A percentile compares a stretch with the other conserved stretches of the same genome.
phyloP scores from a whole-genome alignment of 148 eudicot species.

The Fagopyrum homotropicum region DNA sequence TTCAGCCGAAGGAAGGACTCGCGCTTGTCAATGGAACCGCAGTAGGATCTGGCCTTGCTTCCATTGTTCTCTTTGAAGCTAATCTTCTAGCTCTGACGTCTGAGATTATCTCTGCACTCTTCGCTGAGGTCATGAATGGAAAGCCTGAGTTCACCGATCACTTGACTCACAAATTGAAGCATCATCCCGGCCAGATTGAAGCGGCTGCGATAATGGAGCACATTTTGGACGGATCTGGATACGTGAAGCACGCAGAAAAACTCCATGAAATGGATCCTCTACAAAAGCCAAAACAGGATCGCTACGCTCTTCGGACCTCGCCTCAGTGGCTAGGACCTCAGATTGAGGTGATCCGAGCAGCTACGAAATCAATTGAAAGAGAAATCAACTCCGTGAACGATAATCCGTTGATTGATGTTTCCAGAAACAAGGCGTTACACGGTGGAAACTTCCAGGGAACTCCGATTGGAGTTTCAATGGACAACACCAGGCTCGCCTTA shows the following conservation, averaged over 20 bases:
- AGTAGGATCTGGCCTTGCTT: slow-evolving; percentile 13
- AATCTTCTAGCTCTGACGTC: slow-evolving; percentile 24
- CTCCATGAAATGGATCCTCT: slow-evolving; percentile 32
- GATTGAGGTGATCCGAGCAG: slow-evolving; percentile 27
- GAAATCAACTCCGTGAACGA: slow-evolving; percentile 35
- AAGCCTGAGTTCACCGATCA: slow-evolving; percentile 22
- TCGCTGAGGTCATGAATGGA: slow-evolving; percentile 20
- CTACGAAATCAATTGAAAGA: slow-evolving; percentile 29
- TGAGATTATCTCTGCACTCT: slow-evolving; percentile 31
- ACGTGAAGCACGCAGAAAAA: slow-evolving; percentile 20
- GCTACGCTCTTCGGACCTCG: slow-evolving; percentile 33
- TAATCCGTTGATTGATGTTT: slow-evolving; percentile 32
- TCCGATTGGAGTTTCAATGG: slow-evolving; percentile 41
- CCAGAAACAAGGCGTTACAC: slow-evolving; percentile 37
- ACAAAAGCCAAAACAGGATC: slow-evolving; percentile 37
- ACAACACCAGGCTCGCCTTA: slow-evolving; percentile 31
- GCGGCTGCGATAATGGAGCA: slow-evolving; percentile 39
- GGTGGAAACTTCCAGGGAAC: slow-evolving; percentile 44
- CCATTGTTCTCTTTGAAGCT: slow-evolving; percentile 21
- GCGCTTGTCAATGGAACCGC: slow-evolving; percentile 17
- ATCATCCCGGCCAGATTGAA: slow-evolving; percentile 40
- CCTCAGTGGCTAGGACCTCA: slow-evolving; percentile 33
- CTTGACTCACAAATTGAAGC: slow-evolving; percentile 36
- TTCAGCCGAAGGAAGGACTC: slow-evolving; percentile 16
- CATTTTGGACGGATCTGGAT: slow-evolving; percentile 29